Conservation (phyloP, 306 rosid genomes). For the Glycine soja region DNA sequence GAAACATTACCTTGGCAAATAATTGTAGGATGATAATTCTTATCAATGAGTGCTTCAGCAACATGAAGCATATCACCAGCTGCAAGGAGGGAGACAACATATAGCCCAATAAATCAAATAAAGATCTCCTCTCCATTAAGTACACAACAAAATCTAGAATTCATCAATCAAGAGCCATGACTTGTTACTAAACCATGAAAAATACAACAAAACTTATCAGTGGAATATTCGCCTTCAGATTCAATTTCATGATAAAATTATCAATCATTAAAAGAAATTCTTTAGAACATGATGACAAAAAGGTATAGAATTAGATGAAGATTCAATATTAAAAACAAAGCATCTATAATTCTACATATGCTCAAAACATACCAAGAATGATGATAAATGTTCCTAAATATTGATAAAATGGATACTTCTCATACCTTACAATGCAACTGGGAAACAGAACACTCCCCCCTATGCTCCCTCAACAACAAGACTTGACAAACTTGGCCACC, state of each 20-base stretch:
- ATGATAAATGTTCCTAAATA: background rate
- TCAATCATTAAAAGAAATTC: background rate
- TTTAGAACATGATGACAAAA: background rate
- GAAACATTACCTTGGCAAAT: background rate
- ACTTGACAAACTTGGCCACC: no score
- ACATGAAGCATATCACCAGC: constrained; percentile 4
- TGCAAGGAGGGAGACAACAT: background rate
- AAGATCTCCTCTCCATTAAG: background rate
- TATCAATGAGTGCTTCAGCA: background rate
- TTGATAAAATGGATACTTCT: no score
- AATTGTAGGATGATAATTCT: background rate
- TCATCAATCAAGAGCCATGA: constrained; percentile 7
- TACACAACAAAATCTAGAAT: background rate
- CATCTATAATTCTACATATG: background rate
- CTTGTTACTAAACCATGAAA: background rate
- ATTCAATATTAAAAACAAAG: background rate
- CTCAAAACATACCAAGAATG: constrained; percentile 14
- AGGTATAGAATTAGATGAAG: constrained; percentile 7
- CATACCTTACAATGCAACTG: no score
- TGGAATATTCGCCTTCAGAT: constrained; percentile 1
- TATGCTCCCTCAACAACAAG: no score
- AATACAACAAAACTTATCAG: background rate
- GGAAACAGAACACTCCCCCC: no score
- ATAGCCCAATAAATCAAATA: background rate
- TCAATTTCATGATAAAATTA: constrained; percentile 33